phyloP scores from a whole-genome alignment of 371 early-diverging fungal species.

The Syncephalis fuscata region DNA sequence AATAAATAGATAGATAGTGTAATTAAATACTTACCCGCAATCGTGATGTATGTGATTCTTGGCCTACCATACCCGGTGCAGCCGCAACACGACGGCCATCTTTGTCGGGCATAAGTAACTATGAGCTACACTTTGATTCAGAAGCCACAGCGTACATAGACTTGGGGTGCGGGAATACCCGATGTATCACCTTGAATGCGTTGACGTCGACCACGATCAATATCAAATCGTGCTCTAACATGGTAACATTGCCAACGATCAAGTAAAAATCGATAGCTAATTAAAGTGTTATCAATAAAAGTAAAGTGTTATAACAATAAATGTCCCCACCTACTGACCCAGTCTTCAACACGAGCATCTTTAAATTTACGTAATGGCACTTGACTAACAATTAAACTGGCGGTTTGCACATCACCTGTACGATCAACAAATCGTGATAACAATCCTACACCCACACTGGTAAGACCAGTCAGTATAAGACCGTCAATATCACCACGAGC shows the following conservation, averaged over 20 bases:
- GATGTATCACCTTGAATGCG: slow-evolving; percentile 18
- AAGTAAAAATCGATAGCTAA: slow-evolving; percentile 65
- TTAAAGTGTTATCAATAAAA: neutral
- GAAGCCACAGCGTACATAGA: slow-evolving; percentile 78
- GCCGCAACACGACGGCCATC: slow-evolving; percentile 25
- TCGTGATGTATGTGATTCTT: slow-evolving; percentile 7
- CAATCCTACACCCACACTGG: slow-evolving; percentile 36
- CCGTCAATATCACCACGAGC: slow-evolving; percentile 49
- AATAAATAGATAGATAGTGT: slow-evolving; percentile 1
- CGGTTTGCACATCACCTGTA: slow-evolving; percentile 86
- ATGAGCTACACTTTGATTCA: slow-evolving; percentile 68
- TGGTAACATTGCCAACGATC: slow-evolving; percentile 82
- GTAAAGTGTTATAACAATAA: neutral
- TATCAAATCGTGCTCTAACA: slow-evolving; percentile 73
- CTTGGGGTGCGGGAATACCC: slow-evolving; percentile 55
- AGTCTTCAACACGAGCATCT: slow-evolving; percentile 47
- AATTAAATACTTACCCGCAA: slow-evolving; percentile 7
- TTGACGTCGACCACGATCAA: slow-evolving; percentile 40
- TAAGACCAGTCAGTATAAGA: slow-evolving; percentile 56
- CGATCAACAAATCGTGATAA: slow-evolving; percentile 62
- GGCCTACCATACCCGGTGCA: slow-evolving; percentile 3
- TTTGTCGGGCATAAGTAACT: slow-evolving; percentile 25
- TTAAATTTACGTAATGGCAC: slow-evolving; percentile 36
- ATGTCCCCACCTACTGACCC: slow-evolving; percentile 53
- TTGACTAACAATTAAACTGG: slow-evolving; percentile 43